These are phyloP conservation scores for Podospora didyma DNA, from an alignment of 495 filamentous ascomycete genomes.

Conservation along the genomic window DNA sequence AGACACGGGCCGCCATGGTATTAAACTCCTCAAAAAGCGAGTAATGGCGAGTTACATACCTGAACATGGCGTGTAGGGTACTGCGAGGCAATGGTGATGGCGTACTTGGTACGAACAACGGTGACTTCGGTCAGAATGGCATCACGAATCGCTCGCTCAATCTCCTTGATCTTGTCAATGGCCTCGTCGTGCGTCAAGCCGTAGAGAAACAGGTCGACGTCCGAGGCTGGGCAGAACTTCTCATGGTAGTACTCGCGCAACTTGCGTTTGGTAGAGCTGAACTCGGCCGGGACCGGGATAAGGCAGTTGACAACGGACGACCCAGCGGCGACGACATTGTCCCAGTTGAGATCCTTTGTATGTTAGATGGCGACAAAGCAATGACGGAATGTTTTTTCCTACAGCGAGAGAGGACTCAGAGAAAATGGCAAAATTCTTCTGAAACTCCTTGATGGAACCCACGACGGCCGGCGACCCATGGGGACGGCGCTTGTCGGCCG, in stretches of 20 bases:
- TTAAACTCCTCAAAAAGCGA: too few relatives aligned
- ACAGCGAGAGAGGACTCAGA: background rate
- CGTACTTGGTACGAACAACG: constrained; percentile 74
- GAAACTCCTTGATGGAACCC: background rate
- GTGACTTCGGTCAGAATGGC: constrained; percentile 72
- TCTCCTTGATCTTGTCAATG: constrained; percentile 75
- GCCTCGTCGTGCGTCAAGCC: constrained; percentile 69
- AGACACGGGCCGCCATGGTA: too few relatives aligned
- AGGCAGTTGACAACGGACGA: constrained; percentile 72
- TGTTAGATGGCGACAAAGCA: too few relatives aligned
- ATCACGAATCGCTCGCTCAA: constrained; percentile 65
- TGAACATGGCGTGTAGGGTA: constrained; percentile 78
- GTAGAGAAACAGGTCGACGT: constrained; percentile 82
- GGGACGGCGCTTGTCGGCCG: background rate
- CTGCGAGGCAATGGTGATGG: constrained; percentile 76
- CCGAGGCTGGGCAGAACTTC: constrained; percentile 71
- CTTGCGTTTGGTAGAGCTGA: constrained; percentile 58
- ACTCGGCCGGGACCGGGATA: constrained; percentile 63
- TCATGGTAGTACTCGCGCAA: constrained; percentile 75
- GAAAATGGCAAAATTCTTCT: background rate
- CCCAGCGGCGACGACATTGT: constrained; percentile 71
- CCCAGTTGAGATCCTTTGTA: too few relatives aligned
- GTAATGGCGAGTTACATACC: too few relatives aligned
- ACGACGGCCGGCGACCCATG: background rate
- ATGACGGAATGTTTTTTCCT: too few relatives aligned